These are phyloP conservation scores for Syzygium jambos DNA, from an alignment of 345 rosid species.

Conservation along the genomic window DNA sequence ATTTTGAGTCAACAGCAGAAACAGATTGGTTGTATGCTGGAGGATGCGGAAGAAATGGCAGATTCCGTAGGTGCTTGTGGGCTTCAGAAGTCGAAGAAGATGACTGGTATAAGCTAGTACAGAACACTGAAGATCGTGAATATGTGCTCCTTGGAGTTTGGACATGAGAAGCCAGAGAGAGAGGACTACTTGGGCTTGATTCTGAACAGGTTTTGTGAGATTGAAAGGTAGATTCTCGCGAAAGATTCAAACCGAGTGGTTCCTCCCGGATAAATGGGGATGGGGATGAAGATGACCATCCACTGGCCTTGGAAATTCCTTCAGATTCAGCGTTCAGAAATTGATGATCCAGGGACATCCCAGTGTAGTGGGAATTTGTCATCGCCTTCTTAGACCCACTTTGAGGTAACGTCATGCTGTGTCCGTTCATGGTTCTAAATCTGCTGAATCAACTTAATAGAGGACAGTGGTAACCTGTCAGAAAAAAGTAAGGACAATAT, in stretches of 20 bases:
- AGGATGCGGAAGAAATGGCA: conserved; percentile 82
- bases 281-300: conserved; percentile 22
- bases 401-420: background rate
- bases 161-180: conserved; percentile 27
- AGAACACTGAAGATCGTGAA: conserved; percentile 72
- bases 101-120: conserved; percentile 67
- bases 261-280: conserved; percentile 31
- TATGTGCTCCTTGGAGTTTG: conserved; percentile 29
- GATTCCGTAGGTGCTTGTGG: conserved; percentile 46
- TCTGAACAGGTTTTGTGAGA: conserved; percentile 6
- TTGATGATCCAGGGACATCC: background rate
- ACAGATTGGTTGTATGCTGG: conserved; percentile 36
- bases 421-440: background rate
- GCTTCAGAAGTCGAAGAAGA: conserved; percentile 70
- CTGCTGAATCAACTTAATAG: background rate
- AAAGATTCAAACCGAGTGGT: conserved; percentile 15
- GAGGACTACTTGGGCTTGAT: conserved; percentile 28
- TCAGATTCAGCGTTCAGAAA: conserved; percentile 13
- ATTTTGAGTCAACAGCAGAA: conserved; percentile 44
- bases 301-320: conserved; percentile 13
- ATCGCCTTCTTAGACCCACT: background rate
- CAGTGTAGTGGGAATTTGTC: background rate
- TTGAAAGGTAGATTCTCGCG: conserved; percentile 4
- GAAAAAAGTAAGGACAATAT: background rate
- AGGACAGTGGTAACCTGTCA: background rate